A percentile compares a stretch with the other conserved stretches of the same genome.
Conservation (phyloP, 345 rosid species). For the Arabis alpina region DNA sequence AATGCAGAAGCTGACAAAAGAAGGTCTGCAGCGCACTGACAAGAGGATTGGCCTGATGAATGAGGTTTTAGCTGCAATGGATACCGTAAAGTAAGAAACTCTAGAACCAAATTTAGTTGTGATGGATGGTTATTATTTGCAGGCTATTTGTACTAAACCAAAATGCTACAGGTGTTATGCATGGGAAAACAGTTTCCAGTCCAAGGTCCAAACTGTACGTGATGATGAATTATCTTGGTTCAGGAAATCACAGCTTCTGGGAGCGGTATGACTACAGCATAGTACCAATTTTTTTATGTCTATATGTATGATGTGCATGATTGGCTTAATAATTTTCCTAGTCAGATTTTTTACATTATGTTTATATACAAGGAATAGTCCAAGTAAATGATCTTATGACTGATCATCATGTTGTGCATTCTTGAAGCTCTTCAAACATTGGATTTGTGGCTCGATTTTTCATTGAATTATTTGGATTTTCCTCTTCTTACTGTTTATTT, state of each 20-base stretch:
- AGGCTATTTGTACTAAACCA: slow-evolving; percentile 27
- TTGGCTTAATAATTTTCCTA: background rate
- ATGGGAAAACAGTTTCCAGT: slow-evolving; percentile 95
- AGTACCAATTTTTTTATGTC: background rate
- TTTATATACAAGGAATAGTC: slow-evolving; percentile 2
- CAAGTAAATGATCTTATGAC: background rate
- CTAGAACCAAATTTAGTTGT: background rate
- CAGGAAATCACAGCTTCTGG: slow-evolving; percentile 84
- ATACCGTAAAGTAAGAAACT: slow-evolving; percentile 83
- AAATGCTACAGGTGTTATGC: slow-evolving; percentile 84
- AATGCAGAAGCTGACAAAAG: slow-evolving; percentile 89
- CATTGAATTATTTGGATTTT: background rate
- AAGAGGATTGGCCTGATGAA: slow-evolving; percentile 97
- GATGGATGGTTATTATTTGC: slow-evolving; percentile 9
- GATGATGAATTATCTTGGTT: slow-evolving; percentile 96
- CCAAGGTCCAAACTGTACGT: slow-evolving; percentile 79
- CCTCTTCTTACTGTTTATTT: slow-evolving; percentile 24
- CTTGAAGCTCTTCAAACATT: slow-evolving; percentile 5
- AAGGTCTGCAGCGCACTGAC: slow-evolving; percentile 97
- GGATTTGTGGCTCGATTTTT: slow-evolving; percentile 1
- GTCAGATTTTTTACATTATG: background rate
- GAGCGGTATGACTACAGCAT: slow-evolving; percentile 66
- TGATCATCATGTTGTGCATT: slow-evolving; percentile 1
- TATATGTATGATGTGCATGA: background rate
- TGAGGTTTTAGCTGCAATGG: slow-evolving; percentile 99